These are phyloP conservation scores for Cladorrhinum sp. DNA, from an alignment of 2,329 filamentous ascomycete species.

Conservation along the genomic window DNA sequence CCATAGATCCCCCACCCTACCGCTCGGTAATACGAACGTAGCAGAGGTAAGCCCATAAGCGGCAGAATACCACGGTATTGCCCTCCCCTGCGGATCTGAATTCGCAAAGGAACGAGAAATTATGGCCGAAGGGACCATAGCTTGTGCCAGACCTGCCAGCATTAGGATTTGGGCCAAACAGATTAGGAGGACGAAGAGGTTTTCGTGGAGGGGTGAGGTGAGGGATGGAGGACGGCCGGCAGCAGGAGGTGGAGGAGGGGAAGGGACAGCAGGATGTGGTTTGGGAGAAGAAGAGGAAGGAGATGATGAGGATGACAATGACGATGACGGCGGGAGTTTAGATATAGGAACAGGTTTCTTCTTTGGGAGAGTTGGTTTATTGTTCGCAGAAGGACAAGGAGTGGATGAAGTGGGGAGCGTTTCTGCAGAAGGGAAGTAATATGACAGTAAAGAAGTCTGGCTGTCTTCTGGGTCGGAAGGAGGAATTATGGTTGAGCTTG, in stretches of 20 bases:
- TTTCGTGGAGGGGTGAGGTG: conserved; percentile 29
- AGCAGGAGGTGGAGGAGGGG: not conserved
- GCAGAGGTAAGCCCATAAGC: conserved; percentile 56
- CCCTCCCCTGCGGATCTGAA: conserved; percentile 38
- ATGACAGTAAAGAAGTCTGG: not conserved
- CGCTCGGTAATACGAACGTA: conserved; percentile 56
- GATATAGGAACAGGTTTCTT: not conserved
- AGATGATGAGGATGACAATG: too few species aligned
- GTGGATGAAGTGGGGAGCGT: not conserved
- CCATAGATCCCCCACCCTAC: conserved; percentile 55
- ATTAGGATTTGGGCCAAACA: conserved; percentile 45
- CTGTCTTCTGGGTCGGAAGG: not conserved
- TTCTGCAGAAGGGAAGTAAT: not conserved
- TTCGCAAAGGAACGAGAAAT: conserved; percentile 44
- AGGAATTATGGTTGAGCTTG: not conserved
- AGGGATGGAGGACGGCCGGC: conserved; percentile 24
- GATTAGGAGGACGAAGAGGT: conserved; percentile 39
- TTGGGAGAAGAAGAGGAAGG: not conserved
- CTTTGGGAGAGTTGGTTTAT: not conserved
- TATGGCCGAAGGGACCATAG: conserved; percentile 46
- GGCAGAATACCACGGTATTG: conserved; percentile 56
- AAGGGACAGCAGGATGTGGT: not conserved
- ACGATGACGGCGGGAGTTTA: not conserved
- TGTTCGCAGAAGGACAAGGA: not conserved
- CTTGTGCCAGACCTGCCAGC: conserved; percentile 46